A percentile compares a stretch with the other conserved stretches of the same genome.
These are phyloP conservation scores for Phyllosticta capitalensis DNA, from an alignment of 2,329 filamentous ascomycete species.

Conservation along the genomic window DNA sequence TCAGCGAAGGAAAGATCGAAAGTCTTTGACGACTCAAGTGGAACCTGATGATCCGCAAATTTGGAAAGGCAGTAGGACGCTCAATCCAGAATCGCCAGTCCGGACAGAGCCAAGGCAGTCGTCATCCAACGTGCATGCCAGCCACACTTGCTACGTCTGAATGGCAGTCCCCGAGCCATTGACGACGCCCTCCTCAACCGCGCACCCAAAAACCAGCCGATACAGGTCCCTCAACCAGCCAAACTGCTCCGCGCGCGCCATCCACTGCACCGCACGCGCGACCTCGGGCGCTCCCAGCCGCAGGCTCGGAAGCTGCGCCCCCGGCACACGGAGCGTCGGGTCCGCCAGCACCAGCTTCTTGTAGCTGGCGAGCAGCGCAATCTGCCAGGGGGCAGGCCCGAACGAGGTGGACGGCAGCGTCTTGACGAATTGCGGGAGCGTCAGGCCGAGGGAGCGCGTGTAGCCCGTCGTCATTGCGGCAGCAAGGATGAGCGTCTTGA, in stretches of 20 bases:
- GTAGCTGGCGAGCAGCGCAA: slow-evolving; percentile 65
- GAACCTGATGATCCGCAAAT: not conserved
- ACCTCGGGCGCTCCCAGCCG: slow-evolving; percentile 56
- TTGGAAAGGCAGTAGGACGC: not conserved
- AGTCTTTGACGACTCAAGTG: not conserved
- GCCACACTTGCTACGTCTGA: not conserved
- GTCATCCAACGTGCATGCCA: not conserved
- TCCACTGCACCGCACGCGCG: slow-evolving; percentile 67
- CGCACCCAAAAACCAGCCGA: slow-evolving; percentile 67
- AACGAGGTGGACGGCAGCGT: slow-evolving; percentile 68
- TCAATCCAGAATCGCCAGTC: not conserved
- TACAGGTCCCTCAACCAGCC: slow-evolving; percentile 75
- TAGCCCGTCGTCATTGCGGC: slow-evolving; percentile 81
- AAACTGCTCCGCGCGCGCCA: slow-evolving; percentile 64
- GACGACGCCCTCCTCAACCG: not conserved
- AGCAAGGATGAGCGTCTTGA: slow-evolving; percentile 73
- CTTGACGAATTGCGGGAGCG: slow-evolving; percentile 67
- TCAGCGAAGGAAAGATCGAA: not conserved
- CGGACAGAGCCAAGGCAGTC: not conserved
- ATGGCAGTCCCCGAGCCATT: not conserved
- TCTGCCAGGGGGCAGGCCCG: slow-evolving; percentile 61
- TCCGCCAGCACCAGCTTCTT: slow-evolving; percentile 71
- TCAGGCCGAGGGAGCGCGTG: slow-evolving; percentile 47
- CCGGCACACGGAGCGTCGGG: slow-evolving; percentile 49
- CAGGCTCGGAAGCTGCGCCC: slow-evolving; percentile 42